phyloP scores from a whole-genome alignment of 1,284 basidiomycete genomes.

The Neolentinus lepideus region DNA sequence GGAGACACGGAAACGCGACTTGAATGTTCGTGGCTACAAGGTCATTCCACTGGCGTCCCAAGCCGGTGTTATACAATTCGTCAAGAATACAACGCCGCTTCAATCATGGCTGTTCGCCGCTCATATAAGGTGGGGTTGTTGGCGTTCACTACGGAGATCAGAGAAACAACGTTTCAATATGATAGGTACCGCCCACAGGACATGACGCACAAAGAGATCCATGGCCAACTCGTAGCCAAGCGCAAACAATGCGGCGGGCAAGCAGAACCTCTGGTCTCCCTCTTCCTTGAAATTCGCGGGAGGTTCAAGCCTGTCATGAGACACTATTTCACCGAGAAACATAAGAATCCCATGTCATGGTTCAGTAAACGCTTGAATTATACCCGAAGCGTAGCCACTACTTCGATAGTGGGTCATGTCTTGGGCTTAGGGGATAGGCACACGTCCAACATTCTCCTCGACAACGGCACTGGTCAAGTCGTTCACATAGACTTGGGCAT shows the following conservation, averaged over 20 bases:
- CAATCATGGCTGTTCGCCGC: slow-evolving; percentile 52
- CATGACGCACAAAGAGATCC: slow-evolving; percentile 17
- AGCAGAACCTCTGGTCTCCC: slow-evolving; percentile 31
- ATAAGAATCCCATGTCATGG: slow-evolving; percentile 87
- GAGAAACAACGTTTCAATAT: neutral
- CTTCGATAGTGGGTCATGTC: slow-evolving; percentile 91
- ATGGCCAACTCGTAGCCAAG: slow-evolving; percentile 15
- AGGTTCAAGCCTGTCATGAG: slow-evolving; percentile 85
- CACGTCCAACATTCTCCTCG: slow-evolving; percentile 88
- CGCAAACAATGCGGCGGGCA: slow-evolving; percentile 21
- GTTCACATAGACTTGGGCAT: slow-evolving; percentile 97
- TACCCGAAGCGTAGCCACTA: slow-evolving; percentile 87
- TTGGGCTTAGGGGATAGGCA: slow-evolving; percentile 94
- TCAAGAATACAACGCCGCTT: slow-evolving; percentile 72
- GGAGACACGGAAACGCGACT: slow-evolving; percentile 66
- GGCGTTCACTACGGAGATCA: slow-evolving; percentile 1
- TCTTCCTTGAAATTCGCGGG: slow-evolving; percentile 47
- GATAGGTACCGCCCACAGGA: slow-evolving; percentile 36
- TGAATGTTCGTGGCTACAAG: slow-evolving; percentile 81
- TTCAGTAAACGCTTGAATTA: slow-evolving; percentile 91
- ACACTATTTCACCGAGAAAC: slow-evolving; percentile 88
- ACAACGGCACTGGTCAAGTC: slow-evolving; percentile 78
- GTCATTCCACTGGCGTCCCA: slow-evolving; percentile 81
- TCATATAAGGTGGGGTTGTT: slow-evolving; percentile 47
- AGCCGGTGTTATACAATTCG: slow-evolving; percentile 90